These are phyloP conservation scores for Combretum micranthum DNA, from an alignment of 345 rosid species.

Conservation along the genomic window DNA sequence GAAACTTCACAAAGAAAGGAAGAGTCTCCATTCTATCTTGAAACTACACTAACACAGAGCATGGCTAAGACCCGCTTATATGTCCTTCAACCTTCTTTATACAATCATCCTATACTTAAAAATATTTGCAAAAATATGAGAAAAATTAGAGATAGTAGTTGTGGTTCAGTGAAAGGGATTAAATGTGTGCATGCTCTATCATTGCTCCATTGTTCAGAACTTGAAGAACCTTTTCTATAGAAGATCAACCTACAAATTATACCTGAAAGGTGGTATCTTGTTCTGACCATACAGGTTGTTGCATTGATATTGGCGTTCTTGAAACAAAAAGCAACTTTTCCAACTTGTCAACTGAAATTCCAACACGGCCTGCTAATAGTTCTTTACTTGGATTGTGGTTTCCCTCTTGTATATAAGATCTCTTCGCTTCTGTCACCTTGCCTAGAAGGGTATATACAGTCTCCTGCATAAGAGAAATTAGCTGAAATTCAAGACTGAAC, in stretches of 20 bases:
- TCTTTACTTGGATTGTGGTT: conserved; percentile 49
- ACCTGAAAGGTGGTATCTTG: conserved; percentile 77
- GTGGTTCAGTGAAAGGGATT: no score
- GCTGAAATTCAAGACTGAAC: conserved; percentile 1
- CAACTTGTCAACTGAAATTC: conserved; percentile 54
- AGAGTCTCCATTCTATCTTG: no score
- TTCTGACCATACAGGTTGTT: conserved; percentile 66
- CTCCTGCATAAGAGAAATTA: conserved; percentile 38
- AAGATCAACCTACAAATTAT: neutral
- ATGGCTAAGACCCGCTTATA: no score
- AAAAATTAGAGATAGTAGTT: no score
- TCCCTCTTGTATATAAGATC: conserved; percentile 47
- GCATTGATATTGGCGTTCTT: conserved; percentile 65
- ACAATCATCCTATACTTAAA: no score
- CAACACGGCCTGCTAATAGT: conserved; percentile 56
- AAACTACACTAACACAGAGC: no score
- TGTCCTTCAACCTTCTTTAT: no score
- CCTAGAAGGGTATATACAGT: conserved; percentile 40
- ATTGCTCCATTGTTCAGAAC: neutral
- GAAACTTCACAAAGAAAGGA: no score
- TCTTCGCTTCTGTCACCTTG: conserved; percentile 65
- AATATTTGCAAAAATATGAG: no score
- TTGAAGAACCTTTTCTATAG: neutral
- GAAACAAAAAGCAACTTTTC: conserved; percentile 40
- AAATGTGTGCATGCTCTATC: no score